These are phyloP conservation scores for Vararia minispora DNA, from an alignment of 768 basidiomycete species.

Conservation along the genomic window DNA sequence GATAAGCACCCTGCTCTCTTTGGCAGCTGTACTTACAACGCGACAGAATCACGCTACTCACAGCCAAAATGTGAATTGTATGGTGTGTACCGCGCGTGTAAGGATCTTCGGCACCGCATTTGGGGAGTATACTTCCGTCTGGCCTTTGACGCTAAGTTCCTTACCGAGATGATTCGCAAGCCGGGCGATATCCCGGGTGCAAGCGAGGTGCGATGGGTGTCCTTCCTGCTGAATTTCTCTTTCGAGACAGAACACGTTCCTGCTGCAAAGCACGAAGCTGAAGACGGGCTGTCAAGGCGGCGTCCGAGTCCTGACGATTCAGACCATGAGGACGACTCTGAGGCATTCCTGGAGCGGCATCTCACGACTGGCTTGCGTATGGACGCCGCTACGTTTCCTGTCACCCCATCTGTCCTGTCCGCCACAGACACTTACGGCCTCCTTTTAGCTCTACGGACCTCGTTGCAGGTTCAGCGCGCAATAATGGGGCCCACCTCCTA, in stretches of 20 bases:
- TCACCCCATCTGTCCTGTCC: too few relatives aligned
- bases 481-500: too few relatives aligned
- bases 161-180: slow-evolving; percentile 20
- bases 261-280: slow-evolving; percentile 10
- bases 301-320: neutral
- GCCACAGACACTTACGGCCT: too few relatives aligned
- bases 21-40: slow-evolving; percentile 24
- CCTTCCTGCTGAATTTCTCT: slow-evolving; percentile 12
- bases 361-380: too few relatives aligned
- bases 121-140: slow-evolving; percentile 23
- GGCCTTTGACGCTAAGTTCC: slow-evolving; percentile 21
- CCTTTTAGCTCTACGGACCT: too few relatives aligned
- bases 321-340: too few relatives aligned
- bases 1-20: slow-evolving; percentile 17
- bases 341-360: too few relatives aligned
- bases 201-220: slow-evolving; percentile 16
- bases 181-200: slow-evolving; percentile 17
- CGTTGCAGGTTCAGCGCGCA: too few relatives aligned
- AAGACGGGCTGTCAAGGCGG: slow-evolving; percentile 16
- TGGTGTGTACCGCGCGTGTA: too few relatives aligned
- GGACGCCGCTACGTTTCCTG: too few relatives aligned
- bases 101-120: slow-evolving; percentile 21
- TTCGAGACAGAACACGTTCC: slow-evolving; percentile 16
- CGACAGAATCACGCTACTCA: slow-evolving; percentile 21
- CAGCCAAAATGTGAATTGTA: too few relatives aligned